phyloP scores from a whole-genome alignment of 2,329 filamentous ascomycete genomes.

The Scedosporium apiospermum region DNA sequence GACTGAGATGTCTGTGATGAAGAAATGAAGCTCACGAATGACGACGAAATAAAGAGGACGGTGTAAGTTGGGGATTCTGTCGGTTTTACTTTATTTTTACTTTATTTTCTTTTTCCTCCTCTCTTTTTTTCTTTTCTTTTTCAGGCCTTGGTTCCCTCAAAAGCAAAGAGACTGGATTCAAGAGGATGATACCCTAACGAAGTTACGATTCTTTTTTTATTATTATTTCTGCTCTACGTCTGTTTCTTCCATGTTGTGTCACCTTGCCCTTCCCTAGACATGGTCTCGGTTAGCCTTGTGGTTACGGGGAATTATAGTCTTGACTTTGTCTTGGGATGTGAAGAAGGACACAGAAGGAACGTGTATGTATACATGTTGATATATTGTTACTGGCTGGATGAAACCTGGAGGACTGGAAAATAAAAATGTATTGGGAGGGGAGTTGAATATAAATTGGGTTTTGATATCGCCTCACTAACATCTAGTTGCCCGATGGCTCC shows the following conservation, averaged over 20 bases:
- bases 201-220: neutral
- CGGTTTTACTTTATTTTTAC: neutral
- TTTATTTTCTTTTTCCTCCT: constrained; percentile 20
- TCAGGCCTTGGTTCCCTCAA: neutral
- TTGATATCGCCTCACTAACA: neutral
- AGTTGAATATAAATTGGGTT: constrained; percentile 1
- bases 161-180: neutral
- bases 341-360: neutral
- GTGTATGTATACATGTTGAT: neutral
- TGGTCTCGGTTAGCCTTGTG: neutral
- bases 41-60: neutral
- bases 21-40: neutral
- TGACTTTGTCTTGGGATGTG: neutral
- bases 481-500: neutral
- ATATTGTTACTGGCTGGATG: no score
- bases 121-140: constrained; percentile 4
- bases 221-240: neutral
- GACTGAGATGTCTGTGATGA: neutral
- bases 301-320: no score
- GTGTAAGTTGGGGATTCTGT: no score
- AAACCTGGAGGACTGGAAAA: no score
- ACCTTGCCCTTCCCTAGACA: neutral
- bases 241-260: neutral
- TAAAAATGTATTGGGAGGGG: neutral
- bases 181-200: neutral